A percentile compares a stretch with the other conserved stretches of the same genome.
These are phyloP conservation scores for Carex arenaria DNA, from an alignment of 202 grass and related monocot species.

Conservation along the genomic window DNA sequence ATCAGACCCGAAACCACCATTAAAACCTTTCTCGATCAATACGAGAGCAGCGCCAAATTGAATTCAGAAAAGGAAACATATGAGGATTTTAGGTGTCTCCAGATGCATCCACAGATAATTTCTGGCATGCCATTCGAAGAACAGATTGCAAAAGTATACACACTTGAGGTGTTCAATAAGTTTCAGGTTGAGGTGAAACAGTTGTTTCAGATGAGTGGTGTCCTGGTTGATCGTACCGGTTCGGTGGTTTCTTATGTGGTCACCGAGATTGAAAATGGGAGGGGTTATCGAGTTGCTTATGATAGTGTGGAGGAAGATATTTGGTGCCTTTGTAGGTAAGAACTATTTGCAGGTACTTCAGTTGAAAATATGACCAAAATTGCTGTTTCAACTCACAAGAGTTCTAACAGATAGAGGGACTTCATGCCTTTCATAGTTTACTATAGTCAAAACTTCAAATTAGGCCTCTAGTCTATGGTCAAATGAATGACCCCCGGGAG, in stretches of 20 bases:
- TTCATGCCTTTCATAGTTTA: not conserved
- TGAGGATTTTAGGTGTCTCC: slow-evolving; percentile 62
- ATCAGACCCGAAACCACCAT: slow-evolving; percentile 55
- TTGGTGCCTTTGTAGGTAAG: slow-evolving; percentile 70
- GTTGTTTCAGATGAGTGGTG: slow-evolving; percentile 53
- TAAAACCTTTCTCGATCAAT: slow-evolving; percentile 71
- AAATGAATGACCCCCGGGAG: no score
- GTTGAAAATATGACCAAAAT: not conserved
- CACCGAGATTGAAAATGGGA: slow-evolving; percentile 53
- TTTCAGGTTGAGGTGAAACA: slow-evolving; percentile 63
- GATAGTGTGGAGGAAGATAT: slow-evolving; percentile 67
- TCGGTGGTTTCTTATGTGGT: slow-evolving; percentile 58
- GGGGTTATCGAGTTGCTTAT: slow-evolving; percentile 62
- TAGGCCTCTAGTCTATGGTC: no score
- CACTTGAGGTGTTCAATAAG: slow-evolving; percentile 58
- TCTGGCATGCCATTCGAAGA: slow-evolving; percentile 40
- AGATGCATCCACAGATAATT: slow-evolving; percentile 50
- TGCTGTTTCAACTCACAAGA: not conserved
- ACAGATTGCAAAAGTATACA: slow-evolving; percentile 64
- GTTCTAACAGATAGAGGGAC: not conserved
- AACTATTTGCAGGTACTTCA: not conserved
- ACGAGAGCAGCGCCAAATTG: slow-evolving; percentile 48
- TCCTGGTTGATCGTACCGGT: slow-evolving; percentile 44
- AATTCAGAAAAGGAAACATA: slow-evolving; percentile 70
- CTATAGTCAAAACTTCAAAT: no score